Evolutionary conservation across 345 rosid genomes (phyloP).

Genomic region (Eucalyptus urophylla): DNA sequence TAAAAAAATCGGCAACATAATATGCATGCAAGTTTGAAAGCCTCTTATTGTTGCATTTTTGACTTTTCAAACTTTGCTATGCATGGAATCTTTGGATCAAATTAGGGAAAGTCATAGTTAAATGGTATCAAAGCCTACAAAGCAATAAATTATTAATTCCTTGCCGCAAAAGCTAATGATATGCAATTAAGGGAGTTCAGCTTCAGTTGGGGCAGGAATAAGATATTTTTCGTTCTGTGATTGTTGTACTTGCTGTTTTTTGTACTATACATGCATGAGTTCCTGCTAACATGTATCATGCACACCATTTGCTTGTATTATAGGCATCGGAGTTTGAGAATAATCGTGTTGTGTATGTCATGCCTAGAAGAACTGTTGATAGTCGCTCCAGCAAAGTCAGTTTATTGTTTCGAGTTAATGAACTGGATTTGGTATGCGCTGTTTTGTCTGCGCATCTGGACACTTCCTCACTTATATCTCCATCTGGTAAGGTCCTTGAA

Average conservation of each 20-base stretch:
- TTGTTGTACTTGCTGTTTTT: not conserved
- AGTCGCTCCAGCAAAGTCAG: slow-evolving; percentile 31
- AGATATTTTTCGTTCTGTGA: not conserved
- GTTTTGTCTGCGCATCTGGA: slow-evolving; percentile 60
- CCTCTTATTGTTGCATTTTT: not conserved
- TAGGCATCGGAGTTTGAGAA: slow-evolving; percentile 41
- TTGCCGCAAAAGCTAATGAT: not conserved
- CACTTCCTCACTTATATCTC: slow-evolving; percentile 32
- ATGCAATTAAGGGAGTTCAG: not conserved
- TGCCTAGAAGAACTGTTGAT: slow-evolving; percentile 39
- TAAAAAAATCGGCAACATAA: not conserved
- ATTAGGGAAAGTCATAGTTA: not conserved
- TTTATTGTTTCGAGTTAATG: slow-evolving; percentile 46
- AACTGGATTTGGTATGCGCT: slow-evolving; percentile 58
- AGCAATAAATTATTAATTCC: not conserved
- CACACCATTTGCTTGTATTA: not conserved
- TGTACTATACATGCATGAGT: not conserved
- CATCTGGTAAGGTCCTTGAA: slow-evolving; percentile 35
- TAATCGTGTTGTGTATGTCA: slow-evolving; percentile 30
- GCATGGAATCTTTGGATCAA: not conserved
- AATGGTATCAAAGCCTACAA: not conserved
- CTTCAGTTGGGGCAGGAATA: not conserved
- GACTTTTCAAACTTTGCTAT: not conserved
- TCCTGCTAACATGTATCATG: not conserved
- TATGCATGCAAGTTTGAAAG: not conserved